Evolutionary conservation across 2,329 filamentous ascomycete genomes (phyloP).

Genomic region (Trichophyton schoenleinii): DNA sequence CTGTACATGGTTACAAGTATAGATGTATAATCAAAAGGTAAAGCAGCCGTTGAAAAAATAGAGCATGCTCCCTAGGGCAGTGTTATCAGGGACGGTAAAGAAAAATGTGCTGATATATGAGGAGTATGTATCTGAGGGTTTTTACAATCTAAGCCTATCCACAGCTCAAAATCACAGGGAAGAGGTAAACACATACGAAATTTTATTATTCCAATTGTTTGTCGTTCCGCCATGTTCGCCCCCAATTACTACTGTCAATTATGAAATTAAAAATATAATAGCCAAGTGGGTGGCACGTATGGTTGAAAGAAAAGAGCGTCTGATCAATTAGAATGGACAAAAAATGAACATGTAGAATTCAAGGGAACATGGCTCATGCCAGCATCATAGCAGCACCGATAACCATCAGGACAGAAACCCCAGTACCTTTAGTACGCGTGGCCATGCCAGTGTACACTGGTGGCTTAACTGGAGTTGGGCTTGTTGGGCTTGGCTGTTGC

Average conservation of each 20-base stretch:
- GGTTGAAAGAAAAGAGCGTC: neutral
- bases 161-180: neutral
- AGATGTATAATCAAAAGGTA: too few relatives aligned
- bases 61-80: too few relatives aligned
- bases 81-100: neutral
- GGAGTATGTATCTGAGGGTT: neutral
- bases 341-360: neutral
- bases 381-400: slow-evolving; percentile 10
- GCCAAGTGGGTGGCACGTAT: neutral
- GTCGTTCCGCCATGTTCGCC: neutral
- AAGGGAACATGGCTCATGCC: slow-evolving; percentile 6
- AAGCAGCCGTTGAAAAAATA: too few relatives aligned
- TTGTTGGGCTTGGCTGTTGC: slow-evolving; percentile 5
- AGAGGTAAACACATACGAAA: neutral
- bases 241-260: neutral
- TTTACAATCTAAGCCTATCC: neutral
- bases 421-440: slow-evolving; percentile 6
- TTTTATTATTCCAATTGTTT: neutral
- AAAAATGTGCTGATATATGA: too few relatives aligned
- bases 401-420: slow-evolving; percentile 7
- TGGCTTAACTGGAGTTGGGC: slow-evolving; percentile 2
- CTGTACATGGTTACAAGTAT: too few relatives aligned
- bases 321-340: neutral
- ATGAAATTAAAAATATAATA: slow-evolving; percentile 2
- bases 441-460: slow-evolving; percentile 10